Percentiles rank a stretch among this genome's conserved stretches.
These are phyloP conservation scores for Termitomyces sp. DNA, from an alignment of 768 basidiomycete genomes.

Conservation along the genomic window DNA sequence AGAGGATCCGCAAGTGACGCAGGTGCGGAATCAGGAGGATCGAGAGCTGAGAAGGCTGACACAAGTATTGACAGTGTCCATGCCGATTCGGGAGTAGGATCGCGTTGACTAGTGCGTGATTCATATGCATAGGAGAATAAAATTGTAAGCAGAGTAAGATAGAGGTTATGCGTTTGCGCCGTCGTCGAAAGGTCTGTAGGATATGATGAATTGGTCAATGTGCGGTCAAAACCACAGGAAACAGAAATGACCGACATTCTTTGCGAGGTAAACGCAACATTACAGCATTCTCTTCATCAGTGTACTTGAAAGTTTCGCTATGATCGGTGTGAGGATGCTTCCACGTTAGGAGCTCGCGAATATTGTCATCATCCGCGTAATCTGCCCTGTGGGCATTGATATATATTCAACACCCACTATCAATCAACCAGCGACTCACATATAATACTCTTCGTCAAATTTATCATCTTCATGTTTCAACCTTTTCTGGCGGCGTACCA, in stretches of 20 bases:
- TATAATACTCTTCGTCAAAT: constrained; percentile 83
- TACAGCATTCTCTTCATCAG: constrained; percentile 65
- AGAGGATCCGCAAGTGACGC: constrained; percentile 15
- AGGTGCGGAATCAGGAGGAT: constrained; percentile 67
- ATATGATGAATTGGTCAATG: neutral
- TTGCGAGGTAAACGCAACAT: constrained; percentile 58
- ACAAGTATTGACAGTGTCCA: constrained; percentile 78
- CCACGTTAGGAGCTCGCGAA: constrained; percentile 70
- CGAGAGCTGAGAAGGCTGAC: constrained; percentile 80
- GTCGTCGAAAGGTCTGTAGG: constrained; percentile 56
- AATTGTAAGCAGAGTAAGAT: constrained; percentile 65
- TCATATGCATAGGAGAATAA: constrained; percentile 85
- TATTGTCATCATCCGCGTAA: constrained; percentile 72
- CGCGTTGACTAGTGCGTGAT: constrained; percentile 68
- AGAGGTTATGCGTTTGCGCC: constrained; percentile 55
- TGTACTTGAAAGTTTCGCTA: constrained; percentile 45
- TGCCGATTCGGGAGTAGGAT: constrained; percentile 84
- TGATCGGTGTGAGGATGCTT: constrained; percentile 44
- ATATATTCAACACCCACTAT: neutral
- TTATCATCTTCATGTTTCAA: constrained; percentile 66
- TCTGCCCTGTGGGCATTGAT: constrained; percentile 57
- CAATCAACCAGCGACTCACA: constrained; percentile 40
- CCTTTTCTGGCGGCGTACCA: constrained; percentile 52
- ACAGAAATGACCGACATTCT: constrained; percentile 39
- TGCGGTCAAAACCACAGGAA: neutral